Evolutionary conservation across 1,284 basidiomycete species (phyloP), one percentile per base, ranked within the genome.

Genomic region (Ustilago shanxiensis): DNA sequence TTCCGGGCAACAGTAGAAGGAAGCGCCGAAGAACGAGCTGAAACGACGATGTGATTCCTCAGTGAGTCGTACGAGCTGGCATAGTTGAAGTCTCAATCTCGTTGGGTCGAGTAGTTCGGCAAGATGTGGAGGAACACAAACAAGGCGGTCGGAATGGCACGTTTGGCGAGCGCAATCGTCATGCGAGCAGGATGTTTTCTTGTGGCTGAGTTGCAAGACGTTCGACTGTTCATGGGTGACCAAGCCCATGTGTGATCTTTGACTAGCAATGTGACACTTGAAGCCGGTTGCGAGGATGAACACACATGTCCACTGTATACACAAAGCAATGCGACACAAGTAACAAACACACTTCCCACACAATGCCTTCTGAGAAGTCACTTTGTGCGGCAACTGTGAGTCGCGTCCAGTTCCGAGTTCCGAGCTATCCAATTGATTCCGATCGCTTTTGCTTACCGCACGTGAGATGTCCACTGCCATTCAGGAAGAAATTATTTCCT

Each of bases 301-400:
- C 37, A n/a, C n/a, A n/a, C n/a, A n/a, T n/a, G n/a, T n/a, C n/a
- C n/a, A n/a, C n/a, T n/a, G n/a, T n/a, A n/a, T n/a, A n/a, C n/a
- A 55, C 14, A 44, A 41, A 14, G 31, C 18, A 39, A 50, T 66
- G 59, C 52, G 41, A 41, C n/a, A 20, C 26, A 20, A n/a, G 24
- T 63, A 72, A 72, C 63, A 58, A 65, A 71, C 68, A 71, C 62
- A n/a, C 44, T 39, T 33, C 31, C 11, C 26, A 14, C 11, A 29
- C 47, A 11, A 10, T 28, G 33, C 18, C 26, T 39, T 53, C 50
- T 20, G 14, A 60, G 41, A 29, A 29, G 50, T 53, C 59, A 53
- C 57, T 20, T 20, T 28, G 37, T 1, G n/a, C n/a, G n/a, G n/a
- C n/a, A n/a, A n/a, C n/a, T n/a, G 11, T 14, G 37, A 51, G 24